A percentile compares a stretch with the other conserved stretches of the same genome.
Conservation (phyloP, 2,329 filamentous ascomycete genomes). For the Cercospora berteroae region DNA sequence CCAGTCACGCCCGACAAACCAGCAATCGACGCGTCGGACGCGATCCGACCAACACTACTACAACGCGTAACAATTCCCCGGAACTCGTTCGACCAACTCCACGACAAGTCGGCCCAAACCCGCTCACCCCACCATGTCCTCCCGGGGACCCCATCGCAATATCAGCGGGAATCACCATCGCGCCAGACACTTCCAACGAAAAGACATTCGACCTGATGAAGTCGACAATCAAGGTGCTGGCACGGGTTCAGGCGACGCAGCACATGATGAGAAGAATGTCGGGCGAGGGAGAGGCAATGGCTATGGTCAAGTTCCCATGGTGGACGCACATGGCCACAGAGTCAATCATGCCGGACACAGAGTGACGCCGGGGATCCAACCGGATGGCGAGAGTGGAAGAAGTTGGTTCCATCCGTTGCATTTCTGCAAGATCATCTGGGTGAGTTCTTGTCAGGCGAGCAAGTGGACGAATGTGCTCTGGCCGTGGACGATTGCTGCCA, state of each 20-base stretch:
- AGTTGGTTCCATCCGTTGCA: slow-evolving; percentile 45
- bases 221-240: slow-evolving; percentile 15
- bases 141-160: not conserved
- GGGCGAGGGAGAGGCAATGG: not conserved
- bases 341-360: slow-evolving; percentile 48
- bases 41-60: not conserved
- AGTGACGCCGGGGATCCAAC: slow-evolving; percentile 44
- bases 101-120: slow-evolving; percentile 9
- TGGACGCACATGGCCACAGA: slow-evolving; percentile 30
- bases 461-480: slow-evolving; percentile 51
- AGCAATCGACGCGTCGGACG: not conserved
- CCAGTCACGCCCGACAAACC: not conserved
- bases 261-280: slow-evolving; percentile 20
- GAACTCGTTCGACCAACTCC: not conserved
- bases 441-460: slow-evolving; percentile 47
- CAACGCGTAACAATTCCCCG: not conserved
- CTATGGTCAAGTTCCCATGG: slow-evolving; percentile 22
- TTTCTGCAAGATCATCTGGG: slow-evolving; percentile 47
- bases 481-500: slow-evolving; percentile 50
- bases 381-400: slow-evolving; percentile 50
- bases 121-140: not conserved
- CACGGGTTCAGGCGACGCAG: slow-evolving; percentile 7
- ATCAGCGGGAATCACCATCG: slow-evolving; percentile 7
- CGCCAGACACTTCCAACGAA: slow-evolving; percentile 24
- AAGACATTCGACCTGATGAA: slow-evolving; percentile 22